Evolutionary conservation across 2,329 filamentous ascomycete species (phyloP), one percentile per base, ranked within the genome.

Genomic region (Coniochaeta pulveracea): DNA sequence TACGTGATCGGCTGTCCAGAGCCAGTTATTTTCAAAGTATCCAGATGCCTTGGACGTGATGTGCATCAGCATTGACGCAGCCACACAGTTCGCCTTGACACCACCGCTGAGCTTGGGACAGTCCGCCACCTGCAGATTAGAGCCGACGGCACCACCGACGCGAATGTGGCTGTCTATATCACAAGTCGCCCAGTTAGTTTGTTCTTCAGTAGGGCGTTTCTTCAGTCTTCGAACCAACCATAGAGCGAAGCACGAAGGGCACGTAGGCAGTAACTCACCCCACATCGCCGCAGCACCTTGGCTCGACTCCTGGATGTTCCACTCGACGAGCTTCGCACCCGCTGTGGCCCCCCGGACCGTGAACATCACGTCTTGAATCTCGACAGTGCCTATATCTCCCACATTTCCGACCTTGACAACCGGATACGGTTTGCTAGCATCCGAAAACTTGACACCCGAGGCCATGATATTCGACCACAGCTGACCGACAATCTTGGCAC

Each of bases 241-340:
- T n/a, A n/a, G n/a, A n/a, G n/a, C n/a, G n/a, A n/a, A n/a, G n/a
- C n/a, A n/a, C n/a, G n/a, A n/a, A n/a, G n/a, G n/a, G n/a, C n/a
- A n/a, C n/a, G n/a, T n/a, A n/a, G n/a, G n/a, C n/a, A n/a, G n/a
- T n/a, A n/a, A n/a, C n/a, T n/a, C n/a, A n/a, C n/a, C n/a, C n/a
- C n/a, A n/a, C n/a, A n/a, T n/a, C n/a, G 28, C 28, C n/a, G 28
- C 28, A 11, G 16, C 12, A 30, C 34, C 78, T 43, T 66, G 65
- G 36, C 36, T 55, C 41, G 53, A 45, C 12, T 63, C 67, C 12
- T 63, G 62, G 21, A 83, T 58, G 48, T 84, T 84, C 79, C 78
- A 85, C 47, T 85, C 66, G 48, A 85, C 66, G 43, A 85, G 59
- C 39, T 84, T 74, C 5, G 74, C 76, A 35, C 80, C 80, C 2